Evolutionary conservation across 257 asterid genomes (phyloP), one percentile per base, ranked within the genome.

Genomic region (Capsicum baccatum): DNA sequence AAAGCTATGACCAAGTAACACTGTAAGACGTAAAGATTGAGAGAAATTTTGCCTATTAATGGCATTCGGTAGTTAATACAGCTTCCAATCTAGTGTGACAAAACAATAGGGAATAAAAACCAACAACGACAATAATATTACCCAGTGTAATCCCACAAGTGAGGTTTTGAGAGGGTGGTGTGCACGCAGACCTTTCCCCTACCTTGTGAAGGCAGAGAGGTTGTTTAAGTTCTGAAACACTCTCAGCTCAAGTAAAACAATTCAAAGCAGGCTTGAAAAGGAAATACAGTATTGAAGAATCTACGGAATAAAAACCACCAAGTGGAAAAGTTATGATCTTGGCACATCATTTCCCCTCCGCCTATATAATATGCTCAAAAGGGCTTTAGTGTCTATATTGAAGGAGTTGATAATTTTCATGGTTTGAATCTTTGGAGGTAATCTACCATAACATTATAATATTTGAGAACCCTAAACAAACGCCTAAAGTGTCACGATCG

Each of bases 401-500:
- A 39, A 68, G 54, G 79, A 69, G 33, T 8, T 9, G 15, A 16
- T 16, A n/a, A 16, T 16, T 42, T 55, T 42, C 79, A 69, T 42
- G 55, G 69, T 63, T 69, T 69, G 33, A 42, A 69, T 42, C 79
- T 39, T 42, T 8, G 79, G 79, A 69, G 8, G 55, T 69, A 15
- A 64, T 35, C 44, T 26, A 64, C 71, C 71, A 64, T 64, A 11
- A 26, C 44, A 57, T 26, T 64, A 6, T 16, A 12, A 26, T 26
- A 26, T 63, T 64, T 64, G 71, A 26, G 71, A 64, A 64, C 44
- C 42, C 71, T 62, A 64, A 26, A 64, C 44, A 64, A 64, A 64
- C 44, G 26, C 44, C 44, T 64, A 12, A 62, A 19, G 39, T 62
- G 71, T 64, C 4, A 50, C 3, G 13, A 2, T 14, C 56, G 3